phyloP scores from a whole-genome alignment of 805 yeast species.

The Wickerhamomyces mucosus region DNA sequence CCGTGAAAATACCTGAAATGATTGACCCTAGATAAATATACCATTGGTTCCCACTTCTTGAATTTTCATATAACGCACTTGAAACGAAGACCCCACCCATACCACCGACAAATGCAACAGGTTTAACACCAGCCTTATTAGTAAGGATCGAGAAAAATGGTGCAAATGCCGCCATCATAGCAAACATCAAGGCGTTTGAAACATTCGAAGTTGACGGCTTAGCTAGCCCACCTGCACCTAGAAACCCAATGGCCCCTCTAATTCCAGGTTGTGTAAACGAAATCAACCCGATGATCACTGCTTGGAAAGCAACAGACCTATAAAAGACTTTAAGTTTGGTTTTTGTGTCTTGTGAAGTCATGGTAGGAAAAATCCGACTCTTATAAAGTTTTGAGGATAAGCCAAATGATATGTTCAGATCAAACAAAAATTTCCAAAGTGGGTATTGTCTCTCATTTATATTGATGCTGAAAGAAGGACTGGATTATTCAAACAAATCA shows the following conservation, averaged over 20 bases:
- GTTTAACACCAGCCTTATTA: constrained; percentile 16
- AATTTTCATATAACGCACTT: constrained; percentile 20
- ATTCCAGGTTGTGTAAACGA: constrained; percentile 20
- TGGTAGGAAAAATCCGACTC: too few relatives aligned
- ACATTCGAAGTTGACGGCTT: constrained; percentile 11
- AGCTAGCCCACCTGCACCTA: constrained; percentile 21
- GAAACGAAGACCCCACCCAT: constrained; percentile 19
- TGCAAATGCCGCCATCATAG: constrained; percentile 16
- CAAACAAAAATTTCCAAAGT: too few relatives aligned
- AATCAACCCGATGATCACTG: constrained; percentile 14
- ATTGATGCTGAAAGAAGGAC: too few relatives aligned
- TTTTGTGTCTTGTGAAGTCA: neutral
- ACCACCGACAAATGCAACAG: constrained; percentile 13
- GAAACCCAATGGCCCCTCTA: constrained; percentile 13
- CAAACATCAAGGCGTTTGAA: constrained; percentile 12
- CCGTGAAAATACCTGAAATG: constrained; percentile 17
- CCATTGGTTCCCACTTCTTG: constrained; percentile 18
- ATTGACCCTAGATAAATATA: constrained; percentile 19
- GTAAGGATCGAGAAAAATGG: constrained; percentile 16
- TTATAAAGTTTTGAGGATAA: too few relatives aligned
- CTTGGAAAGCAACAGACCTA: constrained; percentile 4
- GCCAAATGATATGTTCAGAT: too few relatives aligned
- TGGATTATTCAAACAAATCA: too few relatives aligned
- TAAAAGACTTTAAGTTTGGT: neutral
- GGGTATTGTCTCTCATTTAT: too few relatives aligned